Evolutionary conservation across 805 yeast genomes (phyloP), one percentile per base, ranked within the genome.

Genomic region (Ogataea saltuana): DNA sequence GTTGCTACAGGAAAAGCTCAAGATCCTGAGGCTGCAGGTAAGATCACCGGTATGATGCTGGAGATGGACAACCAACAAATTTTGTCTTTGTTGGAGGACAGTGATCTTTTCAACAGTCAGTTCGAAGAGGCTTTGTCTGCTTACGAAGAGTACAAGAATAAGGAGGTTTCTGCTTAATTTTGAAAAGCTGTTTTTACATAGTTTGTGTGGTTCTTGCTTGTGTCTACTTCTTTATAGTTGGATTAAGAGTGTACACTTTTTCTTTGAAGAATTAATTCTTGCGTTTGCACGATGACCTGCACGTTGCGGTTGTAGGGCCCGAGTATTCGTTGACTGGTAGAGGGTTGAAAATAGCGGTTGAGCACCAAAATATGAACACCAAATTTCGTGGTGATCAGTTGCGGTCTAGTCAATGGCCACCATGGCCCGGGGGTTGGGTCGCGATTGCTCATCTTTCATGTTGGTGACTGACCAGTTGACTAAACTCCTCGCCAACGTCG

Each of bases 41-140:
- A 90, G 77, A 88, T 93, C 68, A 93, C 99, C 55, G 97, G 98
- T 76, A 93, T 93, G 98, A 81, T 93, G 76, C 80, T 93, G 65
- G 97, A 90, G 67, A 82, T 91, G 81, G 95, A 89, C 65, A 87
- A 86, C 71, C 81, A 81, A 62, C 97, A 91, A 74, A 86, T 93
- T 60, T 72, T 90, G 63, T 85, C 85, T 50, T 77, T 91, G 68
- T 80, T 88, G 68, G 95, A 88, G 64, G 93, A 90, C 67, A 96
- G 88, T 54, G 89, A 81, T 59, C 79, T 85, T 58, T 87, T 93
- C 76, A 83, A 83, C 74, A 81, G 82, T 68, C 96, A 89, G 69
- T 88, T 91, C 65, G 85, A 84, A 60, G 98, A 91, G 70, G 99
- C 99, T 56, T 80, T 84, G 59, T 80, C 84, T 71, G 97, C 97